A percentile compares a stretch with the other conserved stretches of the same genome.
Conservation (phyloP, 768 basidiomycete genomes). For the Dioszegia hungarica region DNA sequence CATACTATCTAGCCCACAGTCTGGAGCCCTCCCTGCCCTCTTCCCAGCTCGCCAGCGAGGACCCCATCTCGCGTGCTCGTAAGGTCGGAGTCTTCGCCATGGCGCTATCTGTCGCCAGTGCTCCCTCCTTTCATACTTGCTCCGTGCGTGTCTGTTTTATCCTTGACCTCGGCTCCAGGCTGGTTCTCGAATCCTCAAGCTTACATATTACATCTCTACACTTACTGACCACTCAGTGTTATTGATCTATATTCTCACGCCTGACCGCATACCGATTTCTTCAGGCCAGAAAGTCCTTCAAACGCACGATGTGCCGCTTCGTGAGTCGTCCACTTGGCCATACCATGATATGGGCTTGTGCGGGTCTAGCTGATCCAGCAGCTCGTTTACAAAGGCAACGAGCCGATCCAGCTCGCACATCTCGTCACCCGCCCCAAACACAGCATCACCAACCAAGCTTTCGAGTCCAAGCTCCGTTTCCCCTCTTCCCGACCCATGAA, state of each 20-base stretch:
- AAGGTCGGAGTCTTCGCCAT: background rate
- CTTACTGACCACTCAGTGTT: no score
- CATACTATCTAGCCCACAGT: no score
- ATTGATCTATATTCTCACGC: no score
- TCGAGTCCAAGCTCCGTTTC: constrained; percentile 78
- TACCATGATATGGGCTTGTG: no score
- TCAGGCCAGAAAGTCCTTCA: background rate
- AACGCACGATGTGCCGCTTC: constrained; percentile 8
- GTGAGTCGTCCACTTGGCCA: background rate
- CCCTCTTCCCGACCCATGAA: constrained; percentile 38
- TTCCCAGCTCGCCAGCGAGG: background rate
- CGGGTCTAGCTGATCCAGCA: no score
- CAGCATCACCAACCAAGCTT: constrained; percentile 95
- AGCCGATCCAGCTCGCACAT: constrained; percentile 86
- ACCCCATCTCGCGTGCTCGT: background rate
- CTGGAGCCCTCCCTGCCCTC: no score
- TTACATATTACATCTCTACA: no score
- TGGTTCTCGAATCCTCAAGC: no score
- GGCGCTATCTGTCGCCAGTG: background rate
- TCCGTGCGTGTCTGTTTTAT: background rate
- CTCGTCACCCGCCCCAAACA: constrained; percentile 91
- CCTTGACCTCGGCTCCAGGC: no score
- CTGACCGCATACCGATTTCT: background rate
- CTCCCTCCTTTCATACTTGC: background rate
- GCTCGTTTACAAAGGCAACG: constrained; percentile 91